phyloP scores from a whole-genome alignment of 345 rosid genomes.

The Arabis hirsuta region DNA sequence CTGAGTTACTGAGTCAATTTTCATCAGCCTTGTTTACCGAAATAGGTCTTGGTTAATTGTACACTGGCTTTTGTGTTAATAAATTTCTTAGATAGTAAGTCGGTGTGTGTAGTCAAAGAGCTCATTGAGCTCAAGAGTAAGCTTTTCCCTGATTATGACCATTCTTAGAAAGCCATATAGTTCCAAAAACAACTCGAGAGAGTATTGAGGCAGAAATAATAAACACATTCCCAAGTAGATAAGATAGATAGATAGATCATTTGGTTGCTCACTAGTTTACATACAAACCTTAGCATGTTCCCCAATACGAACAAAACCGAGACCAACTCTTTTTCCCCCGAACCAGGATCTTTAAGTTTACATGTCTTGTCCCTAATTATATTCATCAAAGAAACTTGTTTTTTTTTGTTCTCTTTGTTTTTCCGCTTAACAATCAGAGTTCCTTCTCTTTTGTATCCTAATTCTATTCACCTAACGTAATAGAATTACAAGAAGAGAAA shows the following conservation, averaged over 20 bases:
- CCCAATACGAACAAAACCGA: conserved; percentile 23
- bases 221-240: conserved; percentile 36
- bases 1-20: too few relatives aligned
- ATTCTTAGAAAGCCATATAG: too few relatives aligned
- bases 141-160: too few relatives aligned
- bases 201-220: conserved; percentile 32
- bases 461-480: conserved; percentile 41
- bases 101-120: too few relatives aligned
- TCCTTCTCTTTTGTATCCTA: conserved; percentile 41
- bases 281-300: conserved; percentile 26
- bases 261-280: conserved; percentile 38
- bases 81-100: too few relatives aligned
- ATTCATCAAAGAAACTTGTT: conserved; percentile 30
- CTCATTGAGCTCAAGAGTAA: too few relatives aligned
- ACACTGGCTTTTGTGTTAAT: too few relatives aligned
- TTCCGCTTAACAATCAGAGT: conserved; percentile 32
- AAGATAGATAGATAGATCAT: conserved; percentile 9
- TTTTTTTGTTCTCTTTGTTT: not conserved
- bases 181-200: conserved; percentile 4
- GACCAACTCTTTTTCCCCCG: conserved; percentile 8
- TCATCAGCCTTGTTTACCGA: too few relatives aligned
- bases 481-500: conserved; percentile 40
- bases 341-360: conserved; percentile 29
- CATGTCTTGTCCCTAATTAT: conserved; percentile 31
- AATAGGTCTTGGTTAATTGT: too few relatives aligned